Evolutionary conservation across 352 stramenopile species (phyloP).

Genomic region (Globisporangium apiculatum): DNA sequence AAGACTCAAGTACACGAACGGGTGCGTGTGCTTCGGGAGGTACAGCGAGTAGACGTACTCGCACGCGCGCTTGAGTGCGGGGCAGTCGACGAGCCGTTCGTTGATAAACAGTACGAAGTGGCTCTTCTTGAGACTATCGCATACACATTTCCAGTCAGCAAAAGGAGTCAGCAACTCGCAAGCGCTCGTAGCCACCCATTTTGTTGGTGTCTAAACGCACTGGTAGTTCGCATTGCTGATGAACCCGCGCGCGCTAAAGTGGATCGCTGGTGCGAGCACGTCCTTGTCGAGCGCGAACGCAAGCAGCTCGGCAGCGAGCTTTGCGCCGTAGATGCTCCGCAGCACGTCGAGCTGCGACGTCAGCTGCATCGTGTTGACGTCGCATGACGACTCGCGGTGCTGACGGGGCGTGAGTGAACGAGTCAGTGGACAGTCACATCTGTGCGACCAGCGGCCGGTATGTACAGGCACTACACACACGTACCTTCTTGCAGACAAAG

Average conservation of each 20-base stretch:
- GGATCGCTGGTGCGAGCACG: conserved; percentile 16
- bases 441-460: neutral
- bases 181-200: neutral
- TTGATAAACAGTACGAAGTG: conserved; percentile 98
- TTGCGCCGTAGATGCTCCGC: conserved; percentile 65
- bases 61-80: conserved; percentile 87
- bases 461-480: neutral
- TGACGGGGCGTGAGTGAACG: conserved; percentile 7
- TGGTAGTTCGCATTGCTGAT: conserved; percentile 89
- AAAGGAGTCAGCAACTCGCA: neutral
- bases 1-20: conserved; percentile 98
- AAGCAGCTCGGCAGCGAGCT: conserved; percentile 55
- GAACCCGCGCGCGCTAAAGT: conserved; percentile 43
- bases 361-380: conserved; percentile 68
- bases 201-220: conserved; percentile 18
- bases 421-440: neutral
- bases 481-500: conserved; percentile 94
- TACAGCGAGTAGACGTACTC: conserved; percentile 94
- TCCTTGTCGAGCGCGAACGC: conserved; percentile 27
- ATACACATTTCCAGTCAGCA: neutral
- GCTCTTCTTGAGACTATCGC: conserved; percentile 66
- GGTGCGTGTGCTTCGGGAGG: conserved; percentile 90
- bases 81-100: conserved; percentile 92
- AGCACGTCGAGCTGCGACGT: conserved; percentile 66
- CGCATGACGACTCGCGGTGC: conserved; percentile 71